These are phyloP conservation scores for Rhodotorula paludigena DNA, from an alignment of 768 basidiomycete genomes.

Conservation along the genomic window DNA sequence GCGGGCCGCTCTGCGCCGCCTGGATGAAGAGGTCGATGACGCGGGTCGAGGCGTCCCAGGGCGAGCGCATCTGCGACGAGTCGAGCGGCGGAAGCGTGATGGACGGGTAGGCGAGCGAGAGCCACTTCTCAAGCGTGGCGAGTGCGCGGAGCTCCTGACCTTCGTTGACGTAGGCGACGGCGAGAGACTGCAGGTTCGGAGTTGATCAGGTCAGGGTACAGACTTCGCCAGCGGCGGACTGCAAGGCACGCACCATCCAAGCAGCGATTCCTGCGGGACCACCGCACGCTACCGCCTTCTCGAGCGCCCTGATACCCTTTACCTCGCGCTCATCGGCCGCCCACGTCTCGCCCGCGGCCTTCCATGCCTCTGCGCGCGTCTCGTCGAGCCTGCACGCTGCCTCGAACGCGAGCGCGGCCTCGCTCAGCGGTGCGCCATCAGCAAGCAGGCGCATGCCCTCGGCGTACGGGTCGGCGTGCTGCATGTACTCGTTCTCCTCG, in stretches of 20 bases:
- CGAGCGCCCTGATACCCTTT: constrained; percentile 50
- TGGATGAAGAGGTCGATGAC: constrained; percentile 77
- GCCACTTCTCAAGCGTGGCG: constrained; percentile 77
- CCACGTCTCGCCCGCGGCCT: constrained; percentile 79
- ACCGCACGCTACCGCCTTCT: constrained; percentile 47
- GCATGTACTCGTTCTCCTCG: constrained; percentile 44
- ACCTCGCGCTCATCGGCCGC: constrained; percentile 53
- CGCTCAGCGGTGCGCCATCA: constrained; percentile 76
- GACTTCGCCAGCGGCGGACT: constrained; percentile 54
- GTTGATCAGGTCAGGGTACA: background rate
- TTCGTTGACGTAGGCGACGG: constrained; percentile 95
- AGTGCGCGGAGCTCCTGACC: constrained; percentile 80
- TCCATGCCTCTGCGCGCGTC: constrained; percentile 79
- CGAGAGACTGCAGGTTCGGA: constrained; percentile 74
- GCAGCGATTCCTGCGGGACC: constrained; percentile 69
- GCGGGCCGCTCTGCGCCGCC: constrained; percentile 77
- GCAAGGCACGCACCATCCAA: constrained; percentile 61
- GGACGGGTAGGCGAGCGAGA: constrained; percentile 59
- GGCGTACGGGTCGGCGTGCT: constrained; percentile 45
- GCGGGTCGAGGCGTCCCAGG: constrained; percentile 74
- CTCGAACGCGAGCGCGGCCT: constrained; percentile 80
- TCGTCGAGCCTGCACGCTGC: constrained; percentile 81
- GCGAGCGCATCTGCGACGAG: constrained; percentile 40
- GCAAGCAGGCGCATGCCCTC: constrained; percentile 73
- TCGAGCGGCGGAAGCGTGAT: constrained; percentile 38